A percentile compares a stretch with the other conserved stretches of the same genome.
These are phyloP conservation scores for Aspergillus clavatus DNA, from an alignment of 2,329 filamentous ascomycete genomes.

Conservation along the genomic window DNA sequence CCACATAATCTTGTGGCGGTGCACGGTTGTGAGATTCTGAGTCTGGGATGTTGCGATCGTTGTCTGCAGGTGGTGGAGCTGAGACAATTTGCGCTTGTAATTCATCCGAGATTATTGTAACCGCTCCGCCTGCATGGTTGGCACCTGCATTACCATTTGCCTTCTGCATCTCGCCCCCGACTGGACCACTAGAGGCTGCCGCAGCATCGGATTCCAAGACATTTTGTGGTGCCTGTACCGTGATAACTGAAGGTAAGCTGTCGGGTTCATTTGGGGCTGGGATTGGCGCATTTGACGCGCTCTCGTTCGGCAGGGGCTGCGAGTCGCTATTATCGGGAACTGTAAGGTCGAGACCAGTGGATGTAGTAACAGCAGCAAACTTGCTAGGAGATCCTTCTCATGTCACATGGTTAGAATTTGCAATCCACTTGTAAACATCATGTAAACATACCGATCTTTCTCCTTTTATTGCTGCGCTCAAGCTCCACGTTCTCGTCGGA, in stretches of 20 bases:
- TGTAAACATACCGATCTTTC: conserved; percentile 29
- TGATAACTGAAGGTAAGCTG: background rate
- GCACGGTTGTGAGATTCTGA: background rate
- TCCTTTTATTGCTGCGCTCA: conserved; percentile 28
- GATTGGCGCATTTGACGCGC: background rate
- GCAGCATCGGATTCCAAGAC: background rate
- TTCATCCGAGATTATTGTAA: background rate
- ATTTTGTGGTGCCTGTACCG: background rate
- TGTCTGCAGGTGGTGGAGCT: conserved; percentile 1
- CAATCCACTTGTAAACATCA: background rate
- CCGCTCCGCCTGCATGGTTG: background rate
- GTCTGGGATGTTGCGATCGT: conserved; percentile 8
- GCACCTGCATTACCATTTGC: background rate
- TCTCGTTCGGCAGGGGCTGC: conserved; percentile 4
- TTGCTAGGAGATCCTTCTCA: conserved; percentile 12
- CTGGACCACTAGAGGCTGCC: background rate
- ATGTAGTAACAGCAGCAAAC: background rate
- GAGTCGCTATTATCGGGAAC: background rate
- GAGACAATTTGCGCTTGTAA: background rate
- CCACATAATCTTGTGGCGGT: background rate
- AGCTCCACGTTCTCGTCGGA: conserved; percentile 26
- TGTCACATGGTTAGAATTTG: conserved; percentile 7
- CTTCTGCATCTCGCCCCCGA: background rate
- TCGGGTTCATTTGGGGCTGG: background rate
- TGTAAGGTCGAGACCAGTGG: background rate